These are phyloP conservation scores for Jacaranda copaia DNA, from an alignment of 257 asterid species.

Conservation along the genomic window DNA sequence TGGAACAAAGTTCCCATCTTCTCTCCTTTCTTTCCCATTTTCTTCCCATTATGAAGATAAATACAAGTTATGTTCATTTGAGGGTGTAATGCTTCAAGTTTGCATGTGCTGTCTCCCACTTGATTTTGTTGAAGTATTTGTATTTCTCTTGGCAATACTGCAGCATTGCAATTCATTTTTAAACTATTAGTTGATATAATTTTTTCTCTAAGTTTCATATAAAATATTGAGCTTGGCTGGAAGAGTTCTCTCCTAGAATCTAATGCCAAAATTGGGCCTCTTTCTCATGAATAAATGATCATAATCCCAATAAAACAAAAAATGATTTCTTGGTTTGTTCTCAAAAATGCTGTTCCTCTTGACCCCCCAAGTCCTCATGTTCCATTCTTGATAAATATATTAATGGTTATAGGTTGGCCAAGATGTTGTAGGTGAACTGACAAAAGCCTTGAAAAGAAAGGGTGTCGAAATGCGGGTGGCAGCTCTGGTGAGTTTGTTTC, in stretches of 20 bases:
- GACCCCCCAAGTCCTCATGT: neutral
- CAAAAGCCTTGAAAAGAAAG: conserved; percentile 76
- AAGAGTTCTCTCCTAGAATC: neutral
- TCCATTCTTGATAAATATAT: neutral
- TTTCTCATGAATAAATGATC: neutral
- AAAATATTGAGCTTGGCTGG: neutral
- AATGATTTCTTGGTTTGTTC: neutral
- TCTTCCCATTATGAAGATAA: neutral
- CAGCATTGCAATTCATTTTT: neutral
- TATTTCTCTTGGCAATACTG: neutral
- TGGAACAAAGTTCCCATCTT: neutral
- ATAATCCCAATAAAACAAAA: neutral
- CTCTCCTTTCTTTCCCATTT: neutral
- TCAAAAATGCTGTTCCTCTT: neutral
- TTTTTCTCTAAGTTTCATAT: neutral
- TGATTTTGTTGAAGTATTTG: neutral
- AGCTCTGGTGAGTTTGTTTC: conserved; percentile 65
- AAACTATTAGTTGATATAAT: neutral
- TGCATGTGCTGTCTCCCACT: neutral
- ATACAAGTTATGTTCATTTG: neutral
- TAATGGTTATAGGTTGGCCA: conserved; percentile 67
- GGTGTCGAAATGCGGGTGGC: conserved; percentile 77
- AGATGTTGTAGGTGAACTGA: conserved; percentile 77
- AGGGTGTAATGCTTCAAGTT: neutral
- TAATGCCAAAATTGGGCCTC: neutral